Evolutionary conservation across 2,329 filamentous ascomycete species (phyloP).

Genomic region (Phoma sp.): DNA sequence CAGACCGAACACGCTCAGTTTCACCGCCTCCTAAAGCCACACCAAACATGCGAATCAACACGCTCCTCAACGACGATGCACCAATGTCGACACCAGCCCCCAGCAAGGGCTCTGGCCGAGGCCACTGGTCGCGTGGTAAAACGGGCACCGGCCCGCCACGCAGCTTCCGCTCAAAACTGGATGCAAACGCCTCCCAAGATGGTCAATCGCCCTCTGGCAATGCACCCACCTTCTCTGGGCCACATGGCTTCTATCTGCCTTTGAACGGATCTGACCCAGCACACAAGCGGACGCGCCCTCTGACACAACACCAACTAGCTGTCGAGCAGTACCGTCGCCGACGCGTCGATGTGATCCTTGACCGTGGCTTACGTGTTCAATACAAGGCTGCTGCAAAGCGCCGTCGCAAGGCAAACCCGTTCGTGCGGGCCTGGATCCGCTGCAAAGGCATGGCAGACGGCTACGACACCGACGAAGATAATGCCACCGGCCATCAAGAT

Average conservation of each 20-base stretch:
- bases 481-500: constrained; percentile 45
- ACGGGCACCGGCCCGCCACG: constrained; percentile 30
- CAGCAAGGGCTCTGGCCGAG: constrained; percentile 56
- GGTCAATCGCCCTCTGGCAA: constrained; percentile 43
- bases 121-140: constrained; percentile 57
- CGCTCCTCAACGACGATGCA: constrained; percentile 56
- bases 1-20: constrained; percentile 57
- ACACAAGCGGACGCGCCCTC: constrained; percentile 70
- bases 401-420: constrained; percentile 69
- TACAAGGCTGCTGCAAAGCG: constrained; percentile 69
- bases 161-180: constrained; percentile 47
- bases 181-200: constrained; percentile 41
- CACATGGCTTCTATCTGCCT: constrained; percentile 58
- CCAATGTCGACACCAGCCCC: constrained; percentile 40
- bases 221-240: constrained; percentile 58
- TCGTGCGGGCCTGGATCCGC: constrained; percentile 72
- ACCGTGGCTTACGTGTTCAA: constrained; percentile 72
- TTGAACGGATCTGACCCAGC: constrained; percentile 57
- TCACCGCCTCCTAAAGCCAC: constrained; percentile 50
- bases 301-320: constrained; percentile 82
- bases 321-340: constrained; percentile 80
- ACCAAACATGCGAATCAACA: constrained; percentile 58
- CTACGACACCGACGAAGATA: constrained; percentile 57
- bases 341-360: constrained; percentile 82
- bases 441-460: constrained; percentile 58